Percentiles rank a stretch among this genome's conserved stretches.
Evolutionary conservation across 768 basidiomycete species (phyloP).

Genomic region (Kwoniella shandongensis): DNA sequence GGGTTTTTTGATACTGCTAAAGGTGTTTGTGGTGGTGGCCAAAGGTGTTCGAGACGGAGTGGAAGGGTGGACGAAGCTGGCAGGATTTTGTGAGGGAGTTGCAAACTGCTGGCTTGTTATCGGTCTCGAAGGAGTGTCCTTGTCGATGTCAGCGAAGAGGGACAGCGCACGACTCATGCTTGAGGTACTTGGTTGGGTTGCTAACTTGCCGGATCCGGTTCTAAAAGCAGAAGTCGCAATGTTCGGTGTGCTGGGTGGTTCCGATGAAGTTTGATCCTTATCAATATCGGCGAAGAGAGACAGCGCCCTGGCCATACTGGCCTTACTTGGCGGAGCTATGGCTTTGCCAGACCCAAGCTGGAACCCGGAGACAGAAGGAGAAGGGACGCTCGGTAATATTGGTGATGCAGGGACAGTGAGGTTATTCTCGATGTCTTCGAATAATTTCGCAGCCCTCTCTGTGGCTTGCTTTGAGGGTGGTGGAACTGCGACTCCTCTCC

Average conservation of each 20-base stretch:
- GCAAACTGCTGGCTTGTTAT: too few species aligned
- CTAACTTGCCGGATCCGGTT: constrained; percentile 16
- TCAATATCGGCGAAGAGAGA: constrained; percentile 17
- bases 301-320: constrained; percentile 8
- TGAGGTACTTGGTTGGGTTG: constrained; percentile 7
- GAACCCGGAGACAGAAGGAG: constrained; percentile 1
- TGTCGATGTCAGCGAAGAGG: constrained; percentile 16
- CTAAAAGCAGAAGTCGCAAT: too few species aligned
- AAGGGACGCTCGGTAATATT: background rate
- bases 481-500: constrained; percentile 23
- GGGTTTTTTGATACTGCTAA: constrained; percentile 17
- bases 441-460: constrained; percentile 12
- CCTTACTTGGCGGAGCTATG: constrained; percentile 9
- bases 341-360: constrained; percentile 13
- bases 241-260: background rate
- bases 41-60: constrained; percentile 21
- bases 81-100: background rate
- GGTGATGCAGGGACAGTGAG: background rate
- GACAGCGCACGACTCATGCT: constrained; percentile 8
- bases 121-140: too few species aligned
- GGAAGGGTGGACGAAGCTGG: background rate
- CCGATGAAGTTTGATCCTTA: background rate
- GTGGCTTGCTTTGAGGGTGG: constrained; percentile 19
- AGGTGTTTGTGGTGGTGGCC: constrained; percentile 23
- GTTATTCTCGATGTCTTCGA: constrained; percentile 7